Evolutionary conservation across 2,329 filamentous ascomycete species (phyloP).

Genomic region (Madurella fahalii): DNA sequence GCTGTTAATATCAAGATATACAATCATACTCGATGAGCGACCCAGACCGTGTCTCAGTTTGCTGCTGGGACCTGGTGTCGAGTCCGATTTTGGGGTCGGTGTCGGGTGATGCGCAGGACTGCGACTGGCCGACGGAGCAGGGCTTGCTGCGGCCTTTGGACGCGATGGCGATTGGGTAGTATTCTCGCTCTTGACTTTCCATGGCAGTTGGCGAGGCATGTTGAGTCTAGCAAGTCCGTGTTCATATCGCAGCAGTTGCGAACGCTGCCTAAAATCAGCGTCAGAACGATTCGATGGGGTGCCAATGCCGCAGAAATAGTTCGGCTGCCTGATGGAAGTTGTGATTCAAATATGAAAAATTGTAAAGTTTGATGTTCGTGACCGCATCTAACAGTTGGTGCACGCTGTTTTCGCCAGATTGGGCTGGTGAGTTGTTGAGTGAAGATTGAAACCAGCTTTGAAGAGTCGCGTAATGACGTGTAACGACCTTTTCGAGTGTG

Average conservation of each 20-base stretch:
- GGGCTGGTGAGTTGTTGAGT: too few species aligned
- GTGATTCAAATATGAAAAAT: too few species aligned
- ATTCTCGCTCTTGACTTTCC: slow-evolving; percentile 16
- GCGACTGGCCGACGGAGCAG: slow-evolving; percentile 5
- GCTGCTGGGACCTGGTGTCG: neutral
- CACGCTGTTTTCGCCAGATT: too few species aligned
- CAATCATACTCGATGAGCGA: neutral
- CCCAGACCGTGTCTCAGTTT: slow-evolving; percentile 9
- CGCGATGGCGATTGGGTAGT: slow-evolving; percentile 1
- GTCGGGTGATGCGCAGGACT: slow-evolving; percentile 13
- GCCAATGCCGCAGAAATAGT: too few species aligned
- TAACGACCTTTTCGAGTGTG: too few species aligned
- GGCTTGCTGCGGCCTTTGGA: slow-evolving; percentile 3
- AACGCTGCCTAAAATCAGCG: too few species aligned
- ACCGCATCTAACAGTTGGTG: too few species aligned
- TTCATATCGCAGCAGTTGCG: neutral
- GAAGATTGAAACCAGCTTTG: too few species aligned
- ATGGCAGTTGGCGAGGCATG: slow-evolving; percentile 26
- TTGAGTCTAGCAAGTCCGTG: neutral
- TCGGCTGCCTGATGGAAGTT: too few species aligned
- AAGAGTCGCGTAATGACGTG: too few species aligned
- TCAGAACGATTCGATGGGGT: too few species aligned
- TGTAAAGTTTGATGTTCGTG: too few species aligned
- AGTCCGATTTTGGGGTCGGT: neutral
- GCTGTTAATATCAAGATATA: neutral